A percentile compares a stretch with the other conserved stretches of the same genome.
Evolutionary conservation across 2,329 filamentous ascomycete species (phyloP).

Genomic region (Xylaria sp.): DNA sequence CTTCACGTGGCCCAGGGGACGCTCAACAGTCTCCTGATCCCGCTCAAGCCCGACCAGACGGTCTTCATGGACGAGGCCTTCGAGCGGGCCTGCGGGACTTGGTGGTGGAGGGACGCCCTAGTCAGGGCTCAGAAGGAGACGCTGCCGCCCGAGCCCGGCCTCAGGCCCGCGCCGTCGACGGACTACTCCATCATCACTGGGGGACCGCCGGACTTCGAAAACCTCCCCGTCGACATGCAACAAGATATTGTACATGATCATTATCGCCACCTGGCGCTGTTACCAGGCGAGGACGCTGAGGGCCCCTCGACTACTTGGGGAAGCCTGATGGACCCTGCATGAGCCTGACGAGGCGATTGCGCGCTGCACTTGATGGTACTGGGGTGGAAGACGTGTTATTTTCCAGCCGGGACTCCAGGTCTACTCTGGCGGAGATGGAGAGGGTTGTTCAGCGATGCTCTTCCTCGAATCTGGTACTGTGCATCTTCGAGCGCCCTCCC

Average conservation of each 20-base stretch:
- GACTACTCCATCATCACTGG: background rate
- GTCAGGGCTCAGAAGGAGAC: background rate
- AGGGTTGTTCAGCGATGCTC: too few species aligned
- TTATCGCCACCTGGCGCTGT: conserved; percentile 47
- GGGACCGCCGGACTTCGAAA: conserved; percentile 41
- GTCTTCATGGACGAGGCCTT: background rate
- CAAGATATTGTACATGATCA: conserved; percentile 47
- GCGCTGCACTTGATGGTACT: too few species aligned
- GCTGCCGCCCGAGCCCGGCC: background rate
- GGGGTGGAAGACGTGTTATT: too few species aligned
- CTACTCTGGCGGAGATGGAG: too few species aligned
- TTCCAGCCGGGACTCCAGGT: too few species aligned
- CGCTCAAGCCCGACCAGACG: background rate
- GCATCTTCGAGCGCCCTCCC: too few species aligned
- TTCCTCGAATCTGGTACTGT: too few species aligned
- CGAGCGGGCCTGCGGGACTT: background rate
- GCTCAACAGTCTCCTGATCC: background rate
- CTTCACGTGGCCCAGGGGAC: too few species aligned
- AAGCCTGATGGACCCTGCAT: too few species aligned
- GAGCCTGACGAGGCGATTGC: too few species aligned
- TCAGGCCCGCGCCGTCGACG: background rate
- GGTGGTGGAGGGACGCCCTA: background rate
- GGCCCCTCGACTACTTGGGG: too few species aligned
- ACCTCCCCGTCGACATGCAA: conserved; percentile 45
- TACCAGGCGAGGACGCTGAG: conserved; percentile 25